Evolutionary conservation across 345 rosid genomes (phyloP).

Genomic region (Murraya paniculata): DNA sequence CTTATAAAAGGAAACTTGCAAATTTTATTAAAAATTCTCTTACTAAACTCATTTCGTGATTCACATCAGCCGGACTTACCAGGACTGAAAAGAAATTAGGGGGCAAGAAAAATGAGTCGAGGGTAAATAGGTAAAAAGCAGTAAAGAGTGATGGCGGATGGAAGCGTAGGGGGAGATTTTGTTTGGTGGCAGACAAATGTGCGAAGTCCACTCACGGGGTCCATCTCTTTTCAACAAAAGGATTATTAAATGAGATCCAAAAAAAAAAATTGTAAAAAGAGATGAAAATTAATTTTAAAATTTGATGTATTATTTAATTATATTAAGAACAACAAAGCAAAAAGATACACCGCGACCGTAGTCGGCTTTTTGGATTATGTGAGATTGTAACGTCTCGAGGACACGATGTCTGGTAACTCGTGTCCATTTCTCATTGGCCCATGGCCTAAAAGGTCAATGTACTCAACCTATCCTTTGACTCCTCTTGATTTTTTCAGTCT

Average conservation of each 20-base stretch:
- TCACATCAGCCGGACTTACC: no score
- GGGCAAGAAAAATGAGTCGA: no score
- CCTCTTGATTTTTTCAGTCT: no score
- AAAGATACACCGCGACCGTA: not conserved
- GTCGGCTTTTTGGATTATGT: not conserved
- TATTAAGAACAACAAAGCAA: no score
- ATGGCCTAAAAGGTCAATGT: not conserved
- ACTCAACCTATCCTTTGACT: not conserved
- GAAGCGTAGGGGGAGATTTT: not conserved
- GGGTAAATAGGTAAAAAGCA: slow-evolving; percentile 8
- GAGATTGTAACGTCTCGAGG: not conserved
- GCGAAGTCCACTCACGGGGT: slow-evolving; percentile 22
- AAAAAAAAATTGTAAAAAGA: no score
- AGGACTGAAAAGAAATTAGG: not conserved
- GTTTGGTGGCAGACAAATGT: slow-evolving; percentile 24
- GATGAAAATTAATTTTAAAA: no score
- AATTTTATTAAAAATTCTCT: no score
- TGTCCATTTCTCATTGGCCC: not conserved
- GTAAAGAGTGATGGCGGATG: no score
- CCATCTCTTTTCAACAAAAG: slow-evolving; percentile 9
- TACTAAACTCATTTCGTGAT: no score
- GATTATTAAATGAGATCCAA: not conserved
- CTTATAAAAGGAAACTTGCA: no score
- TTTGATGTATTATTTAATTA: no score
- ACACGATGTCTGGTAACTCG: not conserved